phyloP scores from a whole-genome alignment of 1,284 basidiomycete species.

The Cutaneotrichosporon arboriforme region DNA sequence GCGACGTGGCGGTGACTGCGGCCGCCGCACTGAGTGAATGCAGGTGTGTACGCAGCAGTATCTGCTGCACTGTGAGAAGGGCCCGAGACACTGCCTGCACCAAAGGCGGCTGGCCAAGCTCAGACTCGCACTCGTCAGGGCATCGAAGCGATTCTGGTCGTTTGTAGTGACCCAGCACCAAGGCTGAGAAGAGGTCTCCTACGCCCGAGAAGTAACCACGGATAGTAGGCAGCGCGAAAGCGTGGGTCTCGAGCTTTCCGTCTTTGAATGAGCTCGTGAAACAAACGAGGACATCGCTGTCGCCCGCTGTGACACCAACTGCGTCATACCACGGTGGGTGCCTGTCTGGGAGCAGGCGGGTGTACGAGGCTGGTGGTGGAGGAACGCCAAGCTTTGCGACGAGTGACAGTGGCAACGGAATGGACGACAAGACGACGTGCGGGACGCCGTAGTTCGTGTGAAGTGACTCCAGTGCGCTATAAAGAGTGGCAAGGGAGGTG shows the following conservation, averaged over 20 bases:
- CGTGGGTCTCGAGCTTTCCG: constrained; percentile 53
- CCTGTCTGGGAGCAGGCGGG: constrained; percentile 24
- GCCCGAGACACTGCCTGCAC: constrained; percentile 62
- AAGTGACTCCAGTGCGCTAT: constrained; percentile 63
- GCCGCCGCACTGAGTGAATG: constrained; percentile 34
- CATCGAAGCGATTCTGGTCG: constrained; percentile 13
- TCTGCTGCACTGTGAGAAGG: constrained; percentile 75
- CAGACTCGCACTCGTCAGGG: neutral
- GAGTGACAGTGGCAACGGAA: constrained; percentile 50
- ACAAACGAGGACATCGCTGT: constrained; percentile 62
- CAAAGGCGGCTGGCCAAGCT: constrained; percentile 45
- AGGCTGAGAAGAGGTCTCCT: constrained; percentile 92
- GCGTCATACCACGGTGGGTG: constrained; percentile 37
- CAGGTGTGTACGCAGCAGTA: constrained; percentile 67
- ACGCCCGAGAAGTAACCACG: constrained; percentile 94
- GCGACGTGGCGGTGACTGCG: constrained; percentile 27
- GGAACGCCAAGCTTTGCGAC: constrained; percentile 36
- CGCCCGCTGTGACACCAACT: constrained; percentile 17
- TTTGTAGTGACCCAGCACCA: constrained; percentile 78
- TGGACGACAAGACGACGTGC: constrained; percentile 87
- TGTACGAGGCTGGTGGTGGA: constrained; percentile 37
- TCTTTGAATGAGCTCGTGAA: constrained; percentile 51
- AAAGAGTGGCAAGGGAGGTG: constrained; percentile 61
- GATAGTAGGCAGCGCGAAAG: constrained; percentile 69
- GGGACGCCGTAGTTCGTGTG: constrained; percentile 70